Evolutionary conservation across 148 eudicot genomes (phyloP), one percentile per base, ranked within the genome.

Genomic region (Silene conica): DNA sequence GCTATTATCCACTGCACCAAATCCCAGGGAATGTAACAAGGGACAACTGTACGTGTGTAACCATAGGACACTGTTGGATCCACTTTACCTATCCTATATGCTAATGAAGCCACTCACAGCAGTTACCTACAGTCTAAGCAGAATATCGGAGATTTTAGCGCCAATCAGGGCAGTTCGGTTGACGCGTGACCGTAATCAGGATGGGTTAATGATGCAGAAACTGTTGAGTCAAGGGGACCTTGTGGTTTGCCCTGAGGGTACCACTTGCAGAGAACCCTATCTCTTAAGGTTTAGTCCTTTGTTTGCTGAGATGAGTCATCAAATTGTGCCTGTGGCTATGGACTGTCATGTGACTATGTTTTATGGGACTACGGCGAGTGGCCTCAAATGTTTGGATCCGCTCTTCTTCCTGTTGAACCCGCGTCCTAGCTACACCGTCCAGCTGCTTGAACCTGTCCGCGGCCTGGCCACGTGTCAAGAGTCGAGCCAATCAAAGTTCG

Each of bases 251-350:
- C 97, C 97, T 9, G 97, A 92, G 78, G 97, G 97, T 2, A 92
- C 97, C 10, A 92, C 97, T 0, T 94, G 98, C 67, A 87, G 98
- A 67, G 98, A 94, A 77, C 91, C 97, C 1, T 90, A 82, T 73
- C 77, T 92, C 16, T 70, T 92, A 13, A 83, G 97, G 79, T 89
- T 92, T 56, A 89, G 95, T 66, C 89, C 97, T 41, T 76, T 92
- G 76, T 92, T 92, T 63, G 73, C 89, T 0, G 92, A 92, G 63
- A n/a, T 92, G 67, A 85, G 82, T 34, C 84, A 87, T 18, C 67
- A 84, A 1, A 92, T 92, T 48, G 84, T 84, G 22, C 97, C 97
- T 23, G 92, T 90, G 46, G 97, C 89, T 13, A 45, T 88, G 78
- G 86, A 90, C 70, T 45, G 74, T 67, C 46, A 83, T 25, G 95